A percentile compares a stretch with the other conserved stretches of the same genome.
Evolutionary conservation across 108 stramenopile genomes (phyloP).

Genomic region (Cyclotella choctawhatcheeana): DNA sequence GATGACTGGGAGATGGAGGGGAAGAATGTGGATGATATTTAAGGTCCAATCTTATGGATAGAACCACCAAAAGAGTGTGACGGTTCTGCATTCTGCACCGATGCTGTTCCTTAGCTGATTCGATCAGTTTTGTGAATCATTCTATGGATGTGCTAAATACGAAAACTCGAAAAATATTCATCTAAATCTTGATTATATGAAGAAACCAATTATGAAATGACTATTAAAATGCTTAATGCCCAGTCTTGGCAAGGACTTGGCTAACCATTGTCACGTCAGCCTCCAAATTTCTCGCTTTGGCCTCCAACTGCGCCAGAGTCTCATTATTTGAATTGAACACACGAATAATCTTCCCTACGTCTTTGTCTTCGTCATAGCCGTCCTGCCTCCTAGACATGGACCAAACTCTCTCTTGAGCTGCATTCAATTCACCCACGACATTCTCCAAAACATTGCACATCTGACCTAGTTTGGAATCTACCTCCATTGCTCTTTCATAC

Average conservation of each 20-base stretch:
- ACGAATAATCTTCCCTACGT: constrained; percentile 56
- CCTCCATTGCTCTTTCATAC: constrained; percentile 60
- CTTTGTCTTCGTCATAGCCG: constrained; percentile 33
- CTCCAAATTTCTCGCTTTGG: constrained; percentile 62
- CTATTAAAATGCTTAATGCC: not conserved
- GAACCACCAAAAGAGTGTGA: not conserved
- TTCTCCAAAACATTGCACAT: constrained; percentile 51
- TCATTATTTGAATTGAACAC: constrained; percentile 81
- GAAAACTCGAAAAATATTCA: too few species aligned
- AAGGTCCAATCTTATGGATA: not conserved
- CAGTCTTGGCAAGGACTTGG: constrained; percentile 31
- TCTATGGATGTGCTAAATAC: too few species aligned
- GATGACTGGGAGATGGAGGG: constrained; percentile 67
- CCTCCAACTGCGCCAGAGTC: constrained; percentile 67
- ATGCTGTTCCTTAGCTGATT: too few species aligned
- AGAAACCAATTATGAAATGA: too few species aligned
- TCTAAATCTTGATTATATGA: too few species aligned
- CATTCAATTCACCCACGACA: constrained; percentile 56
- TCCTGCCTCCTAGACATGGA: constrained; percentile 30
- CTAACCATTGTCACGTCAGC: constrained; percentile 54
- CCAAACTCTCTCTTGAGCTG: constrained; percentile 57
- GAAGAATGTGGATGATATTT: constrained; percentile 66
- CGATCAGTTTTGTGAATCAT: too few species aligned
- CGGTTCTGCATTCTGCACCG: too few species aligned
- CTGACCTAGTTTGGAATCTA: constrained; percentile 56